Base-by-base conservation (phyloP, 2,329 filamentous ascomycete genomes). In the Arthrobotrys iridis region DNA sequence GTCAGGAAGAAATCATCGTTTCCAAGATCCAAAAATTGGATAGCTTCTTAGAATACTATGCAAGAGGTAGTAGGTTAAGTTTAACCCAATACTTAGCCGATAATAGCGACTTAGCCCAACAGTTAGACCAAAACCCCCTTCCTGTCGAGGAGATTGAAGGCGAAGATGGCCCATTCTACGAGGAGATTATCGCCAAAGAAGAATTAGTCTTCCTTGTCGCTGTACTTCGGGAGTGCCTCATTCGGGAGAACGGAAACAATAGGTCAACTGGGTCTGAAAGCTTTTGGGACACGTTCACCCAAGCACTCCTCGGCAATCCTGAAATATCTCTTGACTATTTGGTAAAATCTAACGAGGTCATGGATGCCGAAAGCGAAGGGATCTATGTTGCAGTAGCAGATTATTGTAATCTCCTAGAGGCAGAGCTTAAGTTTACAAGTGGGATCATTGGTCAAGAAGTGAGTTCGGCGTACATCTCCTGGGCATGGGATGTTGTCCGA, bases 1-100 rank as follows among this genome's bases (percentile, higher is more conserved):
- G 71, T 4, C 71, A 75, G 22, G 43, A 75, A 20, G 48, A 68
- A 5, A 75, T 75, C 15, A 64, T 75, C 43, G 30, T 68, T 10
- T 68, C 63, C 0, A 75, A 75, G 40, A 52, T 68, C 20, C 6
- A 68, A 30, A 67, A 57, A 3, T n/a, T 75, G 15, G 50, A 68
- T 22, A n/a, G 30, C 7, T 75, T 75, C 43, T 22, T 75, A 8
- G 18, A 52, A 35, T 50, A 11, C 15, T 75, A 68, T 30, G 45
- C 63, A 22, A 33, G 13, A 20, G 48, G 58, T 2, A 55, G 18
- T 4, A 18, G 57, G 18, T 33, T 64, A 3, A 45, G 57, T 15
- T 41, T 58, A 7, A 10, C 4, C 4, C 45, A 58, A 35, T 75
- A 68, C 55, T 26, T 75, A 18, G 7, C 30, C 7, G 46, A 64